These are phyloP conservation scores for Tuber borchii DNA, from an alignment of 495 filamentous ascomycete species.

Conservation along the genomic window DNA sequence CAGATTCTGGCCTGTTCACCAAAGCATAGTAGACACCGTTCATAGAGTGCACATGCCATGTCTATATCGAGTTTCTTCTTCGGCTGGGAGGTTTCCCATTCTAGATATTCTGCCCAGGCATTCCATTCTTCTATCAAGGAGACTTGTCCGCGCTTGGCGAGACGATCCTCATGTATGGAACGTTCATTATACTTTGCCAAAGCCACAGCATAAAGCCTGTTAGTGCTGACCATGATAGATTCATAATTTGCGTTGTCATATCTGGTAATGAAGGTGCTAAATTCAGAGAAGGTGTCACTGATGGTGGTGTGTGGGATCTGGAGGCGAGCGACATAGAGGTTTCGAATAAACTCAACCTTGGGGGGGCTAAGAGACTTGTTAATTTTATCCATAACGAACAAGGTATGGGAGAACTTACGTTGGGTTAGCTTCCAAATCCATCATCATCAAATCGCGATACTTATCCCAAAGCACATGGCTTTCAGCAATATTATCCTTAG, in stretches of 20 bases:
- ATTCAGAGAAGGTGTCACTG: slow-evolving; percentile 75
- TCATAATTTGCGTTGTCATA: slow-evolving; percentile 74
- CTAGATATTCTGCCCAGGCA: slow-evolving; percentile 60
- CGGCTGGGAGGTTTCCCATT: slow-evolving; percentile 67
- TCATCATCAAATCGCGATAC: slow-evolving; percentile 55
- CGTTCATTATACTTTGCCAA: slow-evolving; percentile 63
- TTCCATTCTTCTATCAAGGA: slow-evolving; percentile 47
- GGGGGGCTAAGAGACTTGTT: slow-evolving; percentile 16
- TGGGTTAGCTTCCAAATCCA: slow-evolving; percentile 57
- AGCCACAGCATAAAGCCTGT: slow-evolving; percentile 56
- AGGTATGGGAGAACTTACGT: slow-evolving; percentile 49
- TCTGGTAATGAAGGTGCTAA: slow-evolving; percentile 70
- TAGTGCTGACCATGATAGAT: slow-evolving; percentile 66
- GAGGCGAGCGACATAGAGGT: slow-evolving; percentile 67
- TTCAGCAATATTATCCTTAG: slow-evolving; percentile 72
- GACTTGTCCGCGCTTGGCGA: slow-evolving; percentile 54
- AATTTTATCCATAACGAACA: slow-evolving; percentile 49
- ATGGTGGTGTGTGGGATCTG: slow-evolving; percentile 74
- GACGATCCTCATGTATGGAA: slow-evolving; percentile 62
- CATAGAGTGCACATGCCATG: slow-evolving; percentile 49
- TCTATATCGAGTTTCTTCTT: slow-evolving; percentile 50
- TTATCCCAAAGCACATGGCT: slow-evolving; percentile 87
- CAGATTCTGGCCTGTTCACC: slow-evolving; percentile 51
- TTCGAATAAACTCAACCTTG: slow-evolving; percentile 56
- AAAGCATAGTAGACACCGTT: slow-evolving; percentile 66